Base-by-base conservation (phyloP, 768 basidiomycete genomes). In the Auriculariales sp. region DNA sequence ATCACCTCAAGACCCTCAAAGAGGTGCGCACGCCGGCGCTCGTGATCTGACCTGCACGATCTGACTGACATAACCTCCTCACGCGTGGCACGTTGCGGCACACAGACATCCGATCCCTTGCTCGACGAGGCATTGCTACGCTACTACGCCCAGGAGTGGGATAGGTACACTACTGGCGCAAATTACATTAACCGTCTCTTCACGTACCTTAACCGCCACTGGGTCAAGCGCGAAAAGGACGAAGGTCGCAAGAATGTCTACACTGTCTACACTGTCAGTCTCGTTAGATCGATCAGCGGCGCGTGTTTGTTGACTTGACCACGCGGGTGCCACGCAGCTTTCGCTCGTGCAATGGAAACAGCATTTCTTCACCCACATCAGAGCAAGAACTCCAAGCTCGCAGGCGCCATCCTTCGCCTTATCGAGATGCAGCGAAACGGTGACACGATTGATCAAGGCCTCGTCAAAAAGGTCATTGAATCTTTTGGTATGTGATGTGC, bases 191-290 rank as follows among this genome's bases (percentile, higher is more conserved):
- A 98, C 63, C 84, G 94, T 50, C 68, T 99, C 30, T 98, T 98
- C 71, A 93, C 90, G 2, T 98, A 98, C 68, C 75, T 99, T 51
- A 98, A 99, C 66, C 88, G 94, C 47, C 92, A 98, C 66, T 99
- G 95, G 95, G 94, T 99, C 36, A 94, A 93, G 69, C 77, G 94
- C 48, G 95, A 99, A 63, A 79, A 93, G 60, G 94, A 98, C 58
- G 94, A 98, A 64, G 95, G 95, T 14, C 73, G 93, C 58, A 93
- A 89, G 66, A 84, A 82, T 35, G 86, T 98, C 19, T 98, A 97
- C 67, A 81, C 81, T 1, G 89, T 99, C 17, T 98, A 98, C 62
- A 99, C 94, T 25, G 93, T 94, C 56, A 60, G 83, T 67, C 3
- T 30, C 11, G 47, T 22, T 11, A 36, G 36, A 25, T 49, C 17